Base-by-base conservation (phyloP, 1,284 basidiomycete genomes). In the Boletellus dicymbophilus region DNA sequence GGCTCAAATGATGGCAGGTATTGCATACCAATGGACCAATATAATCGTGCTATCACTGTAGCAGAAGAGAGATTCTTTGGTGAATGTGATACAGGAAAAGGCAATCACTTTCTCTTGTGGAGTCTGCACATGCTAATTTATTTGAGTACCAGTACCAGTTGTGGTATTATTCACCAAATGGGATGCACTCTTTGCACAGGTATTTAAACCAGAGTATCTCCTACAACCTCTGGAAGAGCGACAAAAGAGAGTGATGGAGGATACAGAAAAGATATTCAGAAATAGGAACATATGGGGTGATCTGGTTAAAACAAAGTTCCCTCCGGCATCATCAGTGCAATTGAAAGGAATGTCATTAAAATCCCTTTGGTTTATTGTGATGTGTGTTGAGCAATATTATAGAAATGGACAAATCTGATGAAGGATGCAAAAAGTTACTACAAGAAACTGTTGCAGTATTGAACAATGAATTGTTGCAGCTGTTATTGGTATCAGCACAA, bases 391-490 rank as follows among this genome's bases (percentile, higher is more conserved):
- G 13, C 22, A 21, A 23, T n/a, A 10, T 30, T 28, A 13, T 15
- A 56, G 49, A 36, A 2, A 41, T 51, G 49, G 16, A 56, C 37
- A 37, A 30, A 8, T 51, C 49, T 21, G 22, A 41, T 21, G 34
- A 20, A 1, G 48, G 41, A 16, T 55, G 46, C 12, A 21, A 4
- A 0, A 9, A 15, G 10, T 33, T 56, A 7, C 23, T 56, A 16
- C 44, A 56, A 43, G 11, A 11, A 1, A 56, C 52, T 5, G 30
- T 33, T 5, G 3, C 0, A 16, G 40, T 5, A 7, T 42, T 56
- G 3, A 6, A 33, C 33, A 18, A 46, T 12, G 37, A 49, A 31
- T 28, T 45, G 1, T 15, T 56, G 42, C 46, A 51, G 33, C 46
- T 36, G 31, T 21, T 56, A 4, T 25, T 54, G 4, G 10, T 41